phyloP scores from a whole-genome alignment of 495 filamentous ascomycete species.

The Xylaria palmicola region DNA sequence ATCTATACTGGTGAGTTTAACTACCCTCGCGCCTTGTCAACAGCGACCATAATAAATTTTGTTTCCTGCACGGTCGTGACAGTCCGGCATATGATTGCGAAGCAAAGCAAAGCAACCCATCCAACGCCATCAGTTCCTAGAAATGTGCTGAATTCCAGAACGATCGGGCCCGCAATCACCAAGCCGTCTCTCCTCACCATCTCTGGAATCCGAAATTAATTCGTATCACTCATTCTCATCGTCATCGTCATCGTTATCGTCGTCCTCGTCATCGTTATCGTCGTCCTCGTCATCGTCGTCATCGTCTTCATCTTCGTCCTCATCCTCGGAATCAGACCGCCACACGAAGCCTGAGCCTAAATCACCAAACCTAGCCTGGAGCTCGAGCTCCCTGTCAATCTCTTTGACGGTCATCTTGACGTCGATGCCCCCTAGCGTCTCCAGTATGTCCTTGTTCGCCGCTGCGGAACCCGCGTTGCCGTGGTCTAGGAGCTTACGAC shows the following conservation, averaged over 20 bases:
- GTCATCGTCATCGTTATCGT: background rate
- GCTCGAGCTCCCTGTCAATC: conserved; percentile 2
- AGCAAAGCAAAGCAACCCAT: background rate
- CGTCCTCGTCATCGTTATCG: background rate
- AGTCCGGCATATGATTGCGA: no score
- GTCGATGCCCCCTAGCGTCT: background rate
- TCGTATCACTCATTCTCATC: background rate
- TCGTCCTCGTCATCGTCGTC: background rate
- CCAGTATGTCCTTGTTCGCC: background rate
- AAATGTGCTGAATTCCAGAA: no score
- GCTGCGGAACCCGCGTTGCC: background rate
- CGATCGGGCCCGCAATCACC: no score
- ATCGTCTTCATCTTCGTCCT: background rate
- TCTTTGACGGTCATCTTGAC: background rate
- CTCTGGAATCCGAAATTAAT: background rate
- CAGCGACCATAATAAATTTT: no score
- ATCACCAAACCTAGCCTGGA: background rate
- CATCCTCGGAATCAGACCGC: background rate
- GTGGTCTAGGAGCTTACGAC: background rate
- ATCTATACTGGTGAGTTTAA: no score
- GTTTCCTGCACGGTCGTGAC: no score
- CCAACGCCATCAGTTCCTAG: background rate
- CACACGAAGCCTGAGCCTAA: background rate
- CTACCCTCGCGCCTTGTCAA: no score
- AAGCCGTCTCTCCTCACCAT: no score